Conservation (phyloP, 2,329 filamentous ascomycete genomes). For the Ophiocordyceps australis region DNA sequence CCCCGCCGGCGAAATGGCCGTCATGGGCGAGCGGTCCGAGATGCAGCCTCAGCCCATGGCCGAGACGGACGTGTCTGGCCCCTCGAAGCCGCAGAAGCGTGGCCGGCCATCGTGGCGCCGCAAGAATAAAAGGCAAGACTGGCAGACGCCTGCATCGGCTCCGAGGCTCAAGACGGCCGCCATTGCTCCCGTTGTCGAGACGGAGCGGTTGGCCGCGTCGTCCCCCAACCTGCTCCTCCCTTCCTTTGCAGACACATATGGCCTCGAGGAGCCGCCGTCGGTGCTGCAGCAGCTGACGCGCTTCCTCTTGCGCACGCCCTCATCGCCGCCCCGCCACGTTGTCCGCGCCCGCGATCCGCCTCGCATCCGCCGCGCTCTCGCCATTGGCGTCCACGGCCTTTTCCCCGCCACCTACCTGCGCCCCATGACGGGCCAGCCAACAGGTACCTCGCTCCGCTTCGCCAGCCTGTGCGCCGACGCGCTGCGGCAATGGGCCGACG, state of each 20-base stretch:
- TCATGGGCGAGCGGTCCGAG: constrained; percentile 38
- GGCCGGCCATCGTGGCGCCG: constrained; percentile 18
- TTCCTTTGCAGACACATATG: constrained; percentile 51
- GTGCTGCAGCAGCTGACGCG: constrained; percentile 48
- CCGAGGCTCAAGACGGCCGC: constrained; percentile 11
- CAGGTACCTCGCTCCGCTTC: constrained; percentile 86
- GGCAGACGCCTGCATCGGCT: constrained; percentile 26
- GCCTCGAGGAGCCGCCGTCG: constrained; percentile 46
- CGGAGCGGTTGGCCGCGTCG: constrained; percentile 4
- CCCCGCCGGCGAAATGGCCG: constrained; percentile 34
- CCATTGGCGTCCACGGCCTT: constrained; percentile 87
- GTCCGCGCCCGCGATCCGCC: constrained; percentile 49
- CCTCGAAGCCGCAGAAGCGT: constrained; percentile 13
- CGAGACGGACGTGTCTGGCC: constrained; percentile 21
- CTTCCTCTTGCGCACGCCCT: constrained; percentile 35
- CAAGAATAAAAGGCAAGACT: constrained; percentile 26
- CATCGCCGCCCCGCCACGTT: constrained; percentile 49
- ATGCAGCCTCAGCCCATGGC: constrained; percentile 29
- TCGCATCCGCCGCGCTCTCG: constrained; percentile 68
- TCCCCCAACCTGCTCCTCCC: constrained; percentile 50
- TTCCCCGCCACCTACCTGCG: constrained; percentile 78
- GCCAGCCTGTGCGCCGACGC: constrained; percentile 72
- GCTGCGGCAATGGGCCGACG: constrained; percentile 66
- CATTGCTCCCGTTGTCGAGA: constrained; percentile 1
- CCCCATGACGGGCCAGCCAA: constrained; percentile 86